phyloP scores from a whole-genome alignment of 2,329 filamentous ascomycete species.

The Decorospora gaudefroyi region DNA sequence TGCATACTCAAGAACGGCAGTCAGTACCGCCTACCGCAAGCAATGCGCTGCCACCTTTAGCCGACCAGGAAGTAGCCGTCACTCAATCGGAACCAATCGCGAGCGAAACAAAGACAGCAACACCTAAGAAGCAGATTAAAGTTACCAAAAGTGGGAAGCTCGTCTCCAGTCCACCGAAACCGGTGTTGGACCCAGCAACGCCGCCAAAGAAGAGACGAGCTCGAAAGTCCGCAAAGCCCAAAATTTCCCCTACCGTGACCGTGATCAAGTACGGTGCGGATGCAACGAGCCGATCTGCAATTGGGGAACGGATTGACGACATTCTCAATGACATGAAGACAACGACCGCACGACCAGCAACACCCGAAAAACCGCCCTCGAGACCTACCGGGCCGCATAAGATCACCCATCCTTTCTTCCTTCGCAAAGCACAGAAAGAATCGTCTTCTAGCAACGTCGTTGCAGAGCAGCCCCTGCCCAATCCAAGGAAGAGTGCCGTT shows the following conservation, averaged over 20 bases:
- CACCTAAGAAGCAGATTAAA: conserved; percentile 45
- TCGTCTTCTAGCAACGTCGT: conserved; percentile 21
- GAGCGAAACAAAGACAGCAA: conserved; percentile 10
- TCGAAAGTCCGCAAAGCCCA: conserved; percentile 27
- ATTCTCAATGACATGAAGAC: conserved; percentile 58
- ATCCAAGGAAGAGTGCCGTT: conserved; percentile 46
- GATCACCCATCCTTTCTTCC: conserved; percentile 70
- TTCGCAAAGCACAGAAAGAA: conserved; percentile 55
- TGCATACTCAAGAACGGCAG: background rate
- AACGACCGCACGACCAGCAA: conserved; percentile 22
- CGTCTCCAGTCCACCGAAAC: conserved; percentile 47
- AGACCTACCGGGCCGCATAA: conserved; percentile 50
- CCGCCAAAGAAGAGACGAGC: conserved; percentile 54
- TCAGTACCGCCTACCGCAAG: conserved; percentile 3
- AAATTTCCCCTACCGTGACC: conserved; percentile 52
- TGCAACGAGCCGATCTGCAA: conserved; percentile 49
- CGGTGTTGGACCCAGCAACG: conserved; percentile 15
- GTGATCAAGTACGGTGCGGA: conserved; percentile 64
- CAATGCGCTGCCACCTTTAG: background rate
- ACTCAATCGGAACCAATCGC: background rate
- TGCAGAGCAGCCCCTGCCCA: conserved; percentile 13
- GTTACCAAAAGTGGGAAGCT: conserved; percentile 54
- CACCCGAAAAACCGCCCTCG: conserved; percentile 22
- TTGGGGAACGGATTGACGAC: conserved; percentile 65
- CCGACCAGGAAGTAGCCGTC: background rate